These are phyloP conservation scores for Mycena kentingensis DNA, from an alignment of 768 basidiomycete genomes.

Conservation along the genomic window DNA sequence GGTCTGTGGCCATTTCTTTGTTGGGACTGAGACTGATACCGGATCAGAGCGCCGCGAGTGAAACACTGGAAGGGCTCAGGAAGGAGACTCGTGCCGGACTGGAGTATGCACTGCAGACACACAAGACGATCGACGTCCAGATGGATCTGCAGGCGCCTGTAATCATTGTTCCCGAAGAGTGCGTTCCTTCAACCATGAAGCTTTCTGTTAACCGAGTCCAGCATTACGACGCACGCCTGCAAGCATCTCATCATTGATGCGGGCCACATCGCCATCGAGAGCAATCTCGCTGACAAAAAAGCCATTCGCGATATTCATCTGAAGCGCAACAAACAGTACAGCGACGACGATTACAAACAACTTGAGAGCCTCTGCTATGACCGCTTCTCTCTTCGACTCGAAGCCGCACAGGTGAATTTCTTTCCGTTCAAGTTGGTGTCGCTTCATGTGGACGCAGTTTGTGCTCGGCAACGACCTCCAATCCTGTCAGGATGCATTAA, in stretches of 20 bases:
- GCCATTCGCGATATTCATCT: conserved; percentile 74
- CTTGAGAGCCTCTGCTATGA: conserved; percentile 97
- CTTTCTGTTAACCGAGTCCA: conserved; percentile 32
- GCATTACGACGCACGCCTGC: conserved; percentile 74
- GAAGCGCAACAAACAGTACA: conserved; percentile 84
- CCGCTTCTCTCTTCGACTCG: conserved; percentile 75
- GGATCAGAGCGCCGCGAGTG: conserved; percentile 80
- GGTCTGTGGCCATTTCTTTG: conserved; percentile 44
- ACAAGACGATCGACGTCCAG: conserved; percentile 95
- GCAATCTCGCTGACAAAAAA: conserved; percentile 83
- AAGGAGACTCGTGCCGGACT: conserved; percentile 94
- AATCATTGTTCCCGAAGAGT: conserved; percentile 97
- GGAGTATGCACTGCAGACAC: conserved; percentile 88
- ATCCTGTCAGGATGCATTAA: conserved; percentile 79
- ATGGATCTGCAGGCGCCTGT: conserved; percentile 96
- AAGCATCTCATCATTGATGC: conserved; percentile 93
- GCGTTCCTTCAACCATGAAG: conserved; percentile 21
- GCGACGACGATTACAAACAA: conserved; percentile 80
- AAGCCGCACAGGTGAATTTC: conserved; percentile 81
- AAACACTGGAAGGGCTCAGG: conserved; percentile 89
- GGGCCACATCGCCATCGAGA: conserved; percentile 93
- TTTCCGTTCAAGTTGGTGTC: conserved; percentile 5
- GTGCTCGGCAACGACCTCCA: conserved; percentile 84
- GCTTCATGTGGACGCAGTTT: conserved; percentile 65
- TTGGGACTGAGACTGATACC: conserved; percentile 1